A percentile compares a stretch with the other conserved stretches of the same genome.
Conservation (phyloP, 495 filamentous ascomycete genomes). For the Elasticomyces elasticus region DNA sequence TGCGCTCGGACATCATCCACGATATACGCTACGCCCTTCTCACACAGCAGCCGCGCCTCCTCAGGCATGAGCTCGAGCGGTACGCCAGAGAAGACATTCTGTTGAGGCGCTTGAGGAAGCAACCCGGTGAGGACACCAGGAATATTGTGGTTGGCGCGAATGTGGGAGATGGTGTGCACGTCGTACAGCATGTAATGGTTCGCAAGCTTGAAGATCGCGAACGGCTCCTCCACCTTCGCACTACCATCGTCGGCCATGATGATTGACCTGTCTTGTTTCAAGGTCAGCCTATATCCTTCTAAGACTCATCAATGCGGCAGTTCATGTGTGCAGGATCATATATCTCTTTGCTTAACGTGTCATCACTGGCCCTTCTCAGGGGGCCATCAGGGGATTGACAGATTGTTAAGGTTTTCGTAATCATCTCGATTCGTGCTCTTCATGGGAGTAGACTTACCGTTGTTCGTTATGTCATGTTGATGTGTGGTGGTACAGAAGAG, state of each 20-base stretch:
- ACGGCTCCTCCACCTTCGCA: constrained; percentile 34
- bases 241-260: neutral
- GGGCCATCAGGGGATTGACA: constrained; percentile 80
- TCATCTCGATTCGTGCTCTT: constrained; percentile 41
- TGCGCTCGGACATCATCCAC: constrained; percentile 67
- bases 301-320: neutral
- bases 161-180: constrained; percentile 63
- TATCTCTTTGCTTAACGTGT: neutral
- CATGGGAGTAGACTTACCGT: neutral
- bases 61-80: constrained; percentile 85
- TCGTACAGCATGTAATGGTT: constrained; percentile 85
- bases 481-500: neutral
- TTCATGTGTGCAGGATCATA: neutral
- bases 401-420: constrained; percentile 61
- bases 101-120: constrained; percentile 81
- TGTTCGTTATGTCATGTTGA: neutral
- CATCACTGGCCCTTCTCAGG: constrained; percentile 2
- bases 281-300: neutral
- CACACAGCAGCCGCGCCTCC: constrained; percentile 74
- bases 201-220: constrained; percentile 75
- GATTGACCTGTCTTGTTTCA: neutral
- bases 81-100: constrained; percentile 87
- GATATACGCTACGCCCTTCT: constrained; percentile 67
- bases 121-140: constrained; percentile 79
- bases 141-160: constrained; percentile 73